phyloP scores from a whole-genome alignment of 768 basidiomycete genomes.

The Calocybe gangraenosa region DNA sequence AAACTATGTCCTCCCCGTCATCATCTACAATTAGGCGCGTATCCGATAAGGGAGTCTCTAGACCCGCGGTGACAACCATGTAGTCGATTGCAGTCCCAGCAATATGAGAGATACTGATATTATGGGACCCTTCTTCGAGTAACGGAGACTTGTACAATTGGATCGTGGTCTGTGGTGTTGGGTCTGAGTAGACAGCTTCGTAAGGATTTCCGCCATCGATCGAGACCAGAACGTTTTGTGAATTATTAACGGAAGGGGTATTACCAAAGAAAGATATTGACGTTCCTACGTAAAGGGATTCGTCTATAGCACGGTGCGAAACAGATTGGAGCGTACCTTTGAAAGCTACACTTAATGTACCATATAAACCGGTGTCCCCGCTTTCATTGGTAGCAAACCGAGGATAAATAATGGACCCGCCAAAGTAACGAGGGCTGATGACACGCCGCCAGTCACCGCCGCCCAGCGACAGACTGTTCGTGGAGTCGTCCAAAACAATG shows the following conservation, averaged over 20 bases:
- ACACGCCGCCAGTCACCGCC: neutral
- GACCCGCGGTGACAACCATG: conserved; percentile 17
- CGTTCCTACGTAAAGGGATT: conserved; percentile 5
- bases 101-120: conserved; percentile 14
- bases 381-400: neutral
- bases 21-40: conserved; percentile 21
- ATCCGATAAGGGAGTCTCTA: conserved; percentile 17
- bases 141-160: conserved; percentile 22
- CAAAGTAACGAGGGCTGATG: neutral
- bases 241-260: conserved; percentile 2
- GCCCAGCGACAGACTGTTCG: neutral
- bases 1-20: conserved; percentile 16
- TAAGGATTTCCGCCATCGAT: neutral
- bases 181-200: conserved; percentile 10
- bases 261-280: conserved; percentile 13
- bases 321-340: conserved; percentile 2
- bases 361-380: conserved; percentile 8
- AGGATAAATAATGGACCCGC: neutral
- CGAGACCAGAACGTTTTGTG: neutral
- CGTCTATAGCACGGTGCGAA: neutral
- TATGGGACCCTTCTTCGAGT: conserved; percentile 18
- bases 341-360: conserved; percentile 4
- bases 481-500: neutral
- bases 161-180: conserved; percentile 14
- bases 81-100: conserved; percentile 21